Base-by-base conservation (phyloP, 225 moss, liverwort and hornwort genomes). In the Asterella californica region DNA sequence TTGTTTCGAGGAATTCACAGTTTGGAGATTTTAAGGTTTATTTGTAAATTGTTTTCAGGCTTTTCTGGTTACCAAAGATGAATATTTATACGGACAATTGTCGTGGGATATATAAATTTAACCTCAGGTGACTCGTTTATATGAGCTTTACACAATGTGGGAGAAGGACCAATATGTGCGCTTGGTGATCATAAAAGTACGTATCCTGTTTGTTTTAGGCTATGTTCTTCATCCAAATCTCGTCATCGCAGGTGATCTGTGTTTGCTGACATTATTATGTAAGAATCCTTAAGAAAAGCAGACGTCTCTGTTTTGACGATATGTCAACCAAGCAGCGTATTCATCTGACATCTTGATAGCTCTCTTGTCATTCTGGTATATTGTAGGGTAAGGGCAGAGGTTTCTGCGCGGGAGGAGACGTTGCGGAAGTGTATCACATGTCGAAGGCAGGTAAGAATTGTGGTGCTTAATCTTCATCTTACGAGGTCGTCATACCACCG, bases 341-440 rank as follows among this genome's bases (percentile, higher is more conserved):
- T 52, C 1, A 12, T 52, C n/a, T 61, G 3, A 19, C 60, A 61
- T 61, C 10, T 61, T 19, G 21, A 21, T 61, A n/a, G 60, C n/a
- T 61, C 21, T 61, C 2, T 61, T 61, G n/a, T 61, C n/a, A 19
- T 61, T 61, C 10, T 61, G 2, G 22, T n/a, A 15, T 36, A 10
- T 11, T 70, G 69, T 19, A 96, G 96, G 95, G 93, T 81, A 92
- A 88, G 81, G 99, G 99, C 50, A 90, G 93, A 80, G 95, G 90
- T 12, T 99, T 99, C 77, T 99, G 99, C 81, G 99, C 99, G 30
- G 99, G 99, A 76, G 99, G 99, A 83, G 95, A 95, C 90, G 93
- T 95, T 57, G 92, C 94, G 81, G 83, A 85, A 38, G 92, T 95
- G 19, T 91, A 90, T 78, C 85, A 88, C 76, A 9, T 90, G 84